A percentile compares a stretch with the other conserved stretches of the same genome.
Conservation (phyloP, 208 protist species). For the Wallacemonas sp. region DNA sequence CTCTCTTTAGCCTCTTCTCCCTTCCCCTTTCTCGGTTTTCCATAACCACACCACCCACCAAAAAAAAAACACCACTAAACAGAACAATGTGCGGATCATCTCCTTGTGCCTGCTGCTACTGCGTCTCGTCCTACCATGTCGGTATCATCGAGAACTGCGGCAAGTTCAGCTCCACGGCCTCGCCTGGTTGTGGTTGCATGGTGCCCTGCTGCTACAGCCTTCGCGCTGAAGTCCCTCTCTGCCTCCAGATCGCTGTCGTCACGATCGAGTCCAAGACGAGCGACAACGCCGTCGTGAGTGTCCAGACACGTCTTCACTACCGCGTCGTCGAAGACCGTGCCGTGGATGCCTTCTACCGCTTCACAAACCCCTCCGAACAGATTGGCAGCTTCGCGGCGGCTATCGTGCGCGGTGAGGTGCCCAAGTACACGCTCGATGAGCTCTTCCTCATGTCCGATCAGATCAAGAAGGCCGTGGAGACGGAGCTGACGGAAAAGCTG, state of each 20-base stretch:
- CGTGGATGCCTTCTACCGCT: conserved; percentile 64
- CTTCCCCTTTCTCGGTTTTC: neutral
- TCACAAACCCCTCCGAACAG: conserved; percentile 63
- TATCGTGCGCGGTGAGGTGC: conserved; percentile 71
- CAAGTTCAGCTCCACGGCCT: conserved; percentile 43
- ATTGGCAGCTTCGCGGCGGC: conserved; percentile 73
- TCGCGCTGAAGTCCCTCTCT: conserved; percentile 52
- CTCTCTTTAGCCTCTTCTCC: neutral
- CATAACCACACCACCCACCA: neutral
- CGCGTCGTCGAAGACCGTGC: conserved; percentile 47
- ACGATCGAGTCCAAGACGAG: conserved; percentile 77
- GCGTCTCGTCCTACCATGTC: conserved; percentile 54
- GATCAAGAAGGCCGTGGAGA: conserved; percentile 60
- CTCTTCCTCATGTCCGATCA: conserved; percentile 68
- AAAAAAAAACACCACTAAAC: neutral
- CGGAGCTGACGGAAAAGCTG: conserved; percentile 65
- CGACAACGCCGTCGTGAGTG: conserved; percentile 73
- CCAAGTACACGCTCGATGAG: conserved; percentile 81
- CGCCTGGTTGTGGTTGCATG: conserved; percentile 63
- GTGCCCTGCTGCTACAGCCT: conserved; percentile 44
- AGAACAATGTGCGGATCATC: conserved; percentile 13
- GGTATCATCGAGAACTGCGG: conserved; percentile 70
- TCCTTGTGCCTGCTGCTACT: conserved; percentile 55
- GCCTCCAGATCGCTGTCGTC: conserved; percentile 41
- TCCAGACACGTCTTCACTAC: conserved; percentile 58